These are phyloP conservation scores for Phialocephala sp. DNA, from an alignment of 2,329 filamentous ascomycete genomes.

Conservation along the genomic window DNA sequence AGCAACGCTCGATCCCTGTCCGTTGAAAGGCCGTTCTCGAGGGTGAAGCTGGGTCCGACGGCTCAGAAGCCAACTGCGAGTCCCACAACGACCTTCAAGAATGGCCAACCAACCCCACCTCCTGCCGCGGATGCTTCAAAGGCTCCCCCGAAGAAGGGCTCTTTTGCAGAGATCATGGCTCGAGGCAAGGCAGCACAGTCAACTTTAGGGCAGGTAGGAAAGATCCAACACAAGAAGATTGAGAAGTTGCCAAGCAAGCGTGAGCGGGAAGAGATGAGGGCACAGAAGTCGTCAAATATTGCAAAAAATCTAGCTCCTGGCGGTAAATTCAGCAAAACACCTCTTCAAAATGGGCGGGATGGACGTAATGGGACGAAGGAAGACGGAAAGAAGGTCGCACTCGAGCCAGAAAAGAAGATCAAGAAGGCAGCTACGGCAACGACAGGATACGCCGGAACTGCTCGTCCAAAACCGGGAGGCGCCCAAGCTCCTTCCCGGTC, in stretches of 20 bases:
- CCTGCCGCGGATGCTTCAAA: constrained; percentile 25
- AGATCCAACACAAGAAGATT: constrained; percentile 76
- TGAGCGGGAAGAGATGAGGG: constrained; percentile 44
- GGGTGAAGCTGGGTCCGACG: constrained; percentile 30
- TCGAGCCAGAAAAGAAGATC: constrained; percentile 57
- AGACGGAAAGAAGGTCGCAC: constrained; percentile 35
- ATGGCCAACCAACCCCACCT: constrained; percentile 39
- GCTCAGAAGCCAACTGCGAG: neutral
- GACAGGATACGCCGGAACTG: constrained; percentile 69
- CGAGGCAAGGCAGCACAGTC: constrained; percentile 71
- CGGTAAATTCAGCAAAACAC: constrained; percentile 37
- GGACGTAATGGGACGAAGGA: constrained; percentile 28
- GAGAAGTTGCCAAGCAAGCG: constrained; percentile 67
- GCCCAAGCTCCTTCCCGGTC: constrained; percentile 42
- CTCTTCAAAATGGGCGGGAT: constrained; percentile 27
- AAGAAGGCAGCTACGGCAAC: constrained; percentile 68
- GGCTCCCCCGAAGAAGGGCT: constrained; percentile 69
- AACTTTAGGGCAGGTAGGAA: constrained; percentile 66
- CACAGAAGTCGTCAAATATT: constrained; percentile 34
- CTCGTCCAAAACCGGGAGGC: constrained; percentile 59
- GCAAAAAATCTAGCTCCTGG: constrained; percentile 36
- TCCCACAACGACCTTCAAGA: constrained; percentile 28
- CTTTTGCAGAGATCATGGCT: constrained; percentile 76
- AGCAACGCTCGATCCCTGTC: constrained; percentile 27
- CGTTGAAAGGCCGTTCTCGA: constrained; percentile 33